Evolutionary conservation across 106 monocot species (phyloP), one percentile per base, ranked within the genome.

Genomic region (Apostasia shenzhenica): DNA sequence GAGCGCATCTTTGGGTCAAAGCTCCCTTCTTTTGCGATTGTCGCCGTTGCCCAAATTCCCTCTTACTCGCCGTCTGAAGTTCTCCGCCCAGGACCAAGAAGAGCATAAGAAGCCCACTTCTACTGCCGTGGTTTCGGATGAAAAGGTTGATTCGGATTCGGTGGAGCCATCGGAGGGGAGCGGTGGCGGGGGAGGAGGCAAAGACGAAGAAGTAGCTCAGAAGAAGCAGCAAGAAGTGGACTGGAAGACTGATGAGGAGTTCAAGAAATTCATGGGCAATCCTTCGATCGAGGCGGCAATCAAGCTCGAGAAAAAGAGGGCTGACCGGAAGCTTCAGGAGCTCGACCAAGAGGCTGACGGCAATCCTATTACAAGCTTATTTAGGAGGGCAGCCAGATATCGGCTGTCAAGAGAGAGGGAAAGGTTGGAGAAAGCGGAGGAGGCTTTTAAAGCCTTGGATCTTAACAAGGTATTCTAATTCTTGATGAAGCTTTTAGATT

Each of bases 191-290:
- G 51, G 63, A 67, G 37, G 63, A 55, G n/a, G 71, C 67, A 49
- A 50, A 14, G 68, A 67, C 43, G 66, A 59, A 54, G 61, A 69
- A 41, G 70, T 74, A 39, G 60, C 41, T 37, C 66, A 61, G 77
- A 59, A 72, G 64, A 48, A 64, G 55, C n/a, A 81, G 65, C 85
- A 83, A 67, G 93, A 93, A 43, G 67, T 80, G 67, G 93, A 93
- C 54, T 93, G 93, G 93, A 93, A 86, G 72, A 52, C 76, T 41
- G 93, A 93, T 52, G 93, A 93, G 56, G 93, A 89, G 78, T 93
- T 93, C 73, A 89, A 89, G 82, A 89, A 70, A 65, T 93, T 89
- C 71, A 93, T 93, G 93, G 89, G 93, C 14, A 93, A 89, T 45
- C 89, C 89, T 3, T 89, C 93, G 1, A 89, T 93, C 41, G 89